Conservation (phyloP, 768 basidiomycete genomes). For the Candolleomyces efflorescens region DNA sequence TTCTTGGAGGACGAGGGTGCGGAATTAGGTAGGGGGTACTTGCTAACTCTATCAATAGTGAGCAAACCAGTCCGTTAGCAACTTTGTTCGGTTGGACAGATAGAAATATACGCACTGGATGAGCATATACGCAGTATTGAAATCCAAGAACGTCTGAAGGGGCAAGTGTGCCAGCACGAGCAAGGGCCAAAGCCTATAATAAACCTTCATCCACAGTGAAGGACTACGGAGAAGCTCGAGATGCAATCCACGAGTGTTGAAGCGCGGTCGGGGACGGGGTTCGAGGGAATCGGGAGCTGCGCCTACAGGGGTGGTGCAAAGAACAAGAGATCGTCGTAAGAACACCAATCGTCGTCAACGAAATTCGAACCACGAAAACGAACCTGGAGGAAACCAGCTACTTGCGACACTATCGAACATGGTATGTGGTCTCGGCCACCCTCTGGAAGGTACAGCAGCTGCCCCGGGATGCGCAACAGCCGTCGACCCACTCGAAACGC, state of each 20-base stretch:
- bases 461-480: background rate
- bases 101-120: constrained; percentile 60
- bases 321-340: background rate
- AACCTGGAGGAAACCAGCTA: constrained; percentile 15
- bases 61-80: constrained; percentile 1
- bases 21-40: constrained; percentile 66
- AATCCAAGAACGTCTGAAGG: constrained; percentile 83
- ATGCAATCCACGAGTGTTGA: constrained; percentile 64
- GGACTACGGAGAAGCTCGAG: constrained; percentile 65
- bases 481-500: constrained; percentile 2
- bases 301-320: background rate
- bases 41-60: constrained; percentile 53
- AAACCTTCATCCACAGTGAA: constrained; percentile 46
- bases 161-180: constrained; percentile 69
- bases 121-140: constrained; percentile 81
- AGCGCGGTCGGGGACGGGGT: constrained; percentile 40
- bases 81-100: background rate
- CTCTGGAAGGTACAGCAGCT: constrained; percentile 10
- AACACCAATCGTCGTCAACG: too few relatives aligned
- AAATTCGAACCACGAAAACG: background rate
- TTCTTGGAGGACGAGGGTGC: constrained; percentile 66
- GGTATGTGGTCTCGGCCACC: constrained; percentile 15
- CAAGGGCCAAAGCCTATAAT: constrained; percentile 69
- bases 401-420: constrained; percentile 13
- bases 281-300: constrained; percentile 26